phyloP scores from a whole-genome alignment of 2,329 filamentous ascomycete species.

The Stachybotrys echinatus region DNA sequence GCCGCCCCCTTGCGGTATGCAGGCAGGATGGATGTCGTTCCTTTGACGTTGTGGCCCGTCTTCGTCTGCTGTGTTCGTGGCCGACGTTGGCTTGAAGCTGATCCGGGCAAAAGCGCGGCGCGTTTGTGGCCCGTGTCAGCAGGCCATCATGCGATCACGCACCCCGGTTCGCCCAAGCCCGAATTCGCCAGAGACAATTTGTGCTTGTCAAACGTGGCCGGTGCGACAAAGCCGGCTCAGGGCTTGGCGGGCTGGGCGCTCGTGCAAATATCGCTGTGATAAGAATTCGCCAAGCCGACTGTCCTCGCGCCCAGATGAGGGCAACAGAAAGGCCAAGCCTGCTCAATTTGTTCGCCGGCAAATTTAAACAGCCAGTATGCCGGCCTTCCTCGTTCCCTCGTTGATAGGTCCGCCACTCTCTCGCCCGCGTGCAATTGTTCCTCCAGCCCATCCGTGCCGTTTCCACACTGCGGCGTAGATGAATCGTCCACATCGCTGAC shows the following conservation, averaged over 20 bases:
- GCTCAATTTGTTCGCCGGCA: neutral
- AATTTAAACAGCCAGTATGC: neutral
- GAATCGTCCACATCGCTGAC: neutral
- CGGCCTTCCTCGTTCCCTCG: neutral
- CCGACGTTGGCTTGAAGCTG: too few relatives aligned
- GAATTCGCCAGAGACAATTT: too few relatives aligned
- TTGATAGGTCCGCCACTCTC: neutral
- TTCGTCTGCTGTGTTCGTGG: too few relatives aligned
- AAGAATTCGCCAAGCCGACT: slow-evolving; percentile 1
- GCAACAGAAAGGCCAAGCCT: neutral
- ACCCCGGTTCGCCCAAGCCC: too few relatives aligned
- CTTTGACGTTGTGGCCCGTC: neutral
- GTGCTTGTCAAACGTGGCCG: neutral
- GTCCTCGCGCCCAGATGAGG: neutral
- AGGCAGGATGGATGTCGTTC: neutral
- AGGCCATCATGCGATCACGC: neutral
- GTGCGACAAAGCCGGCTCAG: neutral
- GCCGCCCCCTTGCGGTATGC: neutral
- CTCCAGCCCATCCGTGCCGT: neutral
- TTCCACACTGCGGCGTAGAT: neutral
- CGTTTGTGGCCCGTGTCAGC: neutral
- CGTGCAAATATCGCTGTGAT: neutral
- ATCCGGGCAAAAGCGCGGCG: too few relatives aligned
- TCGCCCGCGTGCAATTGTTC: neutral
- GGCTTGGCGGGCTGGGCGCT: slow-evolving; percentile 2